Evolutionary conservation across 176 grass and related monocot species (phyloP).

Genomic region (Leersia perrieri): DNA sequence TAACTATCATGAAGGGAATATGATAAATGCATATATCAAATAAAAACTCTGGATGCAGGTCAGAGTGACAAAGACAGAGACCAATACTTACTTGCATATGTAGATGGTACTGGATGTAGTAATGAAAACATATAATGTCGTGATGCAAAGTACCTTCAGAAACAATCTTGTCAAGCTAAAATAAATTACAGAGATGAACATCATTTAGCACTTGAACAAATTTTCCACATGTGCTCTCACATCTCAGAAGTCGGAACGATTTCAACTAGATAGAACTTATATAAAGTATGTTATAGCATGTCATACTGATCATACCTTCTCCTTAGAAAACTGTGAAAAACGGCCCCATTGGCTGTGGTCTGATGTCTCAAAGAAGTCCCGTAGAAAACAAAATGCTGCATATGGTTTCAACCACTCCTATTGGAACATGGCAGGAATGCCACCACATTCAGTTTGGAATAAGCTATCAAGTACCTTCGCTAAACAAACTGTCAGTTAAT

Average conservation of each 20-base stretch:
- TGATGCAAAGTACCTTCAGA: conserved; percentile 73
- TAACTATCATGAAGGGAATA: conserved; percentile 52
- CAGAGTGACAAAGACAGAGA: conserved; percentile 13
- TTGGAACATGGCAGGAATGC: conserved; percentile 25
- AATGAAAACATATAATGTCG: conserved; percentile 89
- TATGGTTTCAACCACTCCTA: conserved; percentile 99
- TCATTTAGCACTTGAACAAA: conserved; percentile 30
- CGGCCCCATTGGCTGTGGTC: conserved; percentile 95
- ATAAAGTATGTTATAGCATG: conserved; percentile 2
- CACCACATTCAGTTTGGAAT: conserved; percentile 25
- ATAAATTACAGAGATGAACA: conserved; percentile 25
- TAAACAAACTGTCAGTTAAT: conserved; percentile 22
- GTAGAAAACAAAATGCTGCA: conserved; percentile 95
- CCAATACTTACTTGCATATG: conserved; percentile 85
- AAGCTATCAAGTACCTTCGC: conserved; percentile 16
- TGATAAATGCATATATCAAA: background rate
- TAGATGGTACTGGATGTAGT: conserved; percentile 98
- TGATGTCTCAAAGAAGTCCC: conserved; percentile 97
- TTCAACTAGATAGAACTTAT: no score
- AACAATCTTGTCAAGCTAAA: conserved; percentile 87
- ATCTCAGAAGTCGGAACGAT: no score
- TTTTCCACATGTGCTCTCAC: background rate
- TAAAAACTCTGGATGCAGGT: background rate
- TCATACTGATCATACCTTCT: conserved; percentile 57
- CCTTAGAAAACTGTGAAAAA: conserved; percentile 85